A percentile compares a stretch with the other conserved stretches of the same genome.
Evolutionary conservation across 2,329 filamentous ascomycete genomes (phyloP).

Genomic region (Arthroderma sp.): DNA sequence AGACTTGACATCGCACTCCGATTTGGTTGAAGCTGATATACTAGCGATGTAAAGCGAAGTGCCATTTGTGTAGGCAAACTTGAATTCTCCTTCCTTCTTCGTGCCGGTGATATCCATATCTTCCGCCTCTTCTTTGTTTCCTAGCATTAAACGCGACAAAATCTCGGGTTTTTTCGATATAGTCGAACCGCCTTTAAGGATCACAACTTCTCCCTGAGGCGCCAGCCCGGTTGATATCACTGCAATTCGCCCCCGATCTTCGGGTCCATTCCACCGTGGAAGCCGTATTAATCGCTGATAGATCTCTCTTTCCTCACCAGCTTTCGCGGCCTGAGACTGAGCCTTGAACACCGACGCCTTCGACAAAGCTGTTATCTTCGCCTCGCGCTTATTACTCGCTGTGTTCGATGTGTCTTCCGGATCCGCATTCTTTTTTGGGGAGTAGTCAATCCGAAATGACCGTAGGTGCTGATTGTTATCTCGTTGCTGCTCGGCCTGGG

Average conservation of each 20-base stretch:
- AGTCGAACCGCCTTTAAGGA: slow-evolving; percentile 56
- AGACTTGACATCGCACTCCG: slow-evolving; percentile 22
- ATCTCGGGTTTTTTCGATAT: slow-evolving; percentile 40
- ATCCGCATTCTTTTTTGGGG: slow-evolving; percentile 23
- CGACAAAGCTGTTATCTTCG: slow-evolving; percentile 25
- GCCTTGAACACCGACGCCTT: slow-evolving; percentile 40
- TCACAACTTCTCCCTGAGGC: slow-evolving; percentile 60
- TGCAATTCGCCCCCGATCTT: slow-evolving; percentile 51
- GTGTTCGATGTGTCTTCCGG: slow-evolving; percentile 12
- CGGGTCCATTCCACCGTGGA: slow-evolving; percentile 38
- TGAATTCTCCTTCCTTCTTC: slow-evolving; percentile 38
- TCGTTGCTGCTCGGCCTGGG: slow-evolving; percentile 54
- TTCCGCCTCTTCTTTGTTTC: slow-evolving; percentile 38
- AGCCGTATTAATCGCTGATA: slow-evolving; percentile 48
- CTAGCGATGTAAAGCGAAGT: slow-evolving; percentile 58
- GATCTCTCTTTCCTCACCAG: slow-evolving; percentile 38
- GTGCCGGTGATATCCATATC: slow-evolving; percentile 30
- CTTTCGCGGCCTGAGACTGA: slow-evolving; percentile 14
- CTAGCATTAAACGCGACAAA: slow-evolving; percentile 40
- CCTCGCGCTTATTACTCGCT: slow-evolving; percentile 20
- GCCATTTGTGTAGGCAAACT: slow-evolving; percentile 66
- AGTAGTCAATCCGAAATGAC: slow-evolving; percentile 52
- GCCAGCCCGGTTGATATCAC: slow-evolving; percentile 68
- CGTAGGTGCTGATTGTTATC: slow-evolving; percentile 77
- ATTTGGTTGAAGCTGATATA: slow-evolving; percentile 39